phyloP scores from a whole-genome alignment of 352 stramenopile genomes.

The Pythium grandisporangium region DNA sequence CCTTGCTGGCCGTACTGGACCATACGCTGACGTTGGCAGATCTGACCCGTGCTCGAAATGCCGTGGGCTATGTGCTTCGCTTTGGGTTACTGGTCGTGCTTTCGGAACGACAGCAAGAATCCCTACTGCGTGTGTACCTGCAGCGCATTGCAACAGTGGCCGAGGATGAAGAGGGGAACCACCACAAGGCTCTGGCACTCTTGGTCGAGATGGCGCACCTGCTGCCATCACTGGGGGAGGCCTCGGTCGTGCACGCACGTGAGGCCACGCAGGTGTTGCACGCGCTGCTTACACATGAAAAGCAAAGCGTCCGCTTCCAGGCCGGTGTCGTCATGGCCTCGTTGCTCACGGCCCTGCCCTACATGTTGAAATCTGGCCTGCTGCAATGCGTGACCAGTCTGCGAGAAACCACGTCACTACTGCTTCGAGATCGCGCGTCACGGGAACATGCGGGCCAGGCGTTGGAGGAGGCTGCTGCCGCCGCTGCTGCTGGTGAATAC shows the following conservation, averaged over 20 bases:
- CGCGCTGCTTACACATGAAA: slow-evolving; percentile 20
- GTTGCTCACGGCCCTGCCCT: slow-evolving; percentile 17
- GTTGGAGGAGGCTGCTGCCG: slow-evolving; percentile 4
- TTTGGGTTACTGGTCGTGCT: slow-evolving; percentile 49
- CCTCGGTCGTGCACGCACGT: slow-evolving; percentile 14
- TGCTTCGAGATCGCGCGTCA: slow-evolving; percentile 12
- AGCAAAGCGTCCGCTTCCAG: slow-evolving; percentile 33
- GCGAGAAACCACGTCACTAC: slow-evolving; percentile 11
- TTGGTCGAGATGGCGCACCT: slow-evolving; percentile 23
- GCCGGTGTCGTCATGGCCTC: slow-evolving; percentile 21
- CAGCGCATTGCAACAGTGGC: slow-evolving; percentile 21
- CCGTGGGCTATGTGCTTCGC: slow-evolving; percentile 65
- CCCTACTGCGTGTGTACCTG: slow-evolving; percentile 48
- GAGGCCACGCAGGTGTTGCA: slow-evolving; percentile 11
- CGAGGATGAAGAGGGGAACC: slow-evolving; percentile 8
- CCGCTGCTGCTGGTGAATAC: too few relatives aligned
- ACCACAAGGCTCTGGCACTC: slow-evolving; percentile 23
- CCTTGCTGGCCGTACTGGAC: slow-evolving; percentile 58
- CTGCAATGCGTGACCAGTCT: slow-evolving; percentile 13
- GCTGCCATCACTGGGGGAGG: slow-evolving; percentile 23
- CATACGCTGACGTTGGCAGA: slow-evolving; percentile 61
- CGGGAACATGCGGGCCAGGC: slow-evolving; percentile 6
- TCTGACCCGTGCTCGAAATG: slow-evolving; percentile 69
- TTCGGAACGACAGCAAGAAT: slow-evolving; percentile 59
- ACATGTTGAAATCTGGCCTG: slow-evolving; percentile 19